Conservation (phyloP, 805 yeast species). For the Suhomyces prunicola region DNA sequence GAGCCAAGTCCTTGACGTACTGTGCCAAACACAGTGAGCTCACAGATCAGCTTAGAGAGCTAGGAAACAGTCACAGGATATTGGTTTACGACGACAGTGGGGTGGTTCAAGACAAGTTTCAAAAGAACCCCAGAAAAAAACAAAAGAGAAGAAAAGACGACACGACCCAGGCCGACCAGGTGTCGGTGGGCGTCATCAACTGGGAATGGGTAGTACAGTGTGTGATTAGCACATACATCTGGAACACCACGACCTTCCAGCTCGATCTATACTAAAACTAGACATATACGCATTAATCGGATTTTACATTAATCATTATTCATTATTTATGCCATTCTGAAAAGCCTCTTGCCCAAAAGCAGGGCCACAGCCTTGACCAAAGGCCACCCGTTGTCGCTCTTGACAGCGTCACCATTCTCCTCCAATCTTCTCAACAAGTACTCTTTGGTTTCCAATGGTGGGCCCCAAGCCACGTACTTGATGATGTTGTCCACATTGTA, state of each 20-base stretch:
- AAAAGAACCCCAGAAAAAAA: neutral
- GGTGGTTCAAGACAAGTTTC: neutral
- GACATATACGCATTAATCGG: no score
- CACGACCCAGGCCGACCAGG: neutral
- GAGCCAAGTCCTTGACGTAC: slow-evolving; percentile 29
- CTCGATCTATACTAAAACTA: neutral
- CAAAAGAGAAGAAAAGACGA: neutral
- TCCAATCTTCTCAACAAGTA: slow-evolving; percentile 85
- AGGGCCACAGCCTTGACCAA: slow-evolving; percentile 52
- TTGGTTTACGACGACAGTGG: slow-evolving; percentile 29
- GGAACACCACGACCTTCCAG: slow-evolving; percentile 21
- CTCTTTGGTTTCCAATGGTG: slow-evolving; percentile 89
- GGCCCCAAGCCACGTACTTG: slow-evolving; percentile 98
- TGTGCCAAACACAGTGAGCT: slow-evolving; percentile 9
- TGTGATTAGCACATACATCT: slow-evolving; percentile 41
- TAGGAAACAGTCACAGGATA: slow-evolving; percentile 3
- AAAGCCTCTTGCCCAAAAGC: slow-evolving; percentile 24
- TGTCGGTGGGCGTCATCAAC: slow-evolving; percentile 32
- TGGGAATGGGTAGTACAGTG: slow-evolving; percentile 74
- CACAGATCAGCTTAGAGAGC: neutral
- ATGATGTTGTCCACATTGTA: slow-evolving; percentile 71
- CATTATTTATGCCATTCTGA: slow-evolving; percentile 8
- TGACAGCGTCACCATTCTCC: slow-evolving; percentile 94
- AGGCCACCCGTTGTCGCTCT: slow-evolving; percentile 78
- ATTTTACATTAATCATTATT: neutral